Percentiles rank a stretch among this genome's conserved stretches.
These are phyloP conservation scores for Macroventuria anomochaeta DNA, from an alignment of 2,329 filamentous ascomycete genomes.

Conservation along the genomic window DNA sequence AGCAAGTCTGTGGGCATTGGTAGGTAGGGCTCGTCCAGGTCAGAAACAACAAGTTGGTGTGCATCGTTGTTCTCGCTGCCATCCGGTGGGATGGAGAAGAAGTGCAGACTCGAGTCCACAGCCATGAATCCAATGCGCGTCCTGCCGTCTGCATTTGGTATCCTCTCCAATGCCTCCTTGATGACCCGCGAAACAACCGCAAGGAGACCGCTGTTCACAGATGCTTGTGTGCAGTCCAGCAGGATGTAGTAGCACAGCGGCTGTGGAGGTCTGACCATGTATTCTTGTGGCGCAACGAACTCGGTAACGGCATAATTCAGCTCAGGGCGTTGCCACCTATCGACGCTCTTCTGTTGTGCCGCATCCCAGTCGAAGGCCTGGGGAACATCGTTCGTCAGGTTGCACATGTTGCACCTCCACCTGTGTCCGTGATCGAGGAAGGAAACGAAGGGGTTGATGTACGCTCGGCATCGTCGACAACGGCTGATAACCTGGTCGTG, in stretches of 20 bases:
- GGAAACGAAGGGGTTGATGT: constrained; percentile 55
- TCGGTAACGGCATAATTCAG: constrained; percentile 97
- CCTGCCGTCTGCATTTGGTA: constrained; percentile 95
- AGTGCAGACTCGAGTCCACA: constrained; percentile 92
- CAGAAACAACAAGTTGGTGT: constrained; percentile 91
- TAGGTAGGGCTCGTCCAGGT: constrained; percentile 94
- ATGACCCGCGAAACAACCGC: constrained; percentile 94
- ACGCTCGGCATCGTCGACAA: constrained; percentile 92
- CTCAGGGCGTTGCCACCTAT: constrained; percentile 90
- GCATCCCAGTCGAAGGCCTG: constrained; percentile 99
- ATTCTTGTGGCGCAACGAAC: constrained; percentile 97
- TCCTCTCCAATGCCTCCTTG: constrained; percentile 90
- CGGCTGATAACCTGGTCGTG: constrained; percentile 97
- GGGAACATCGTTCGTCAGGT: constrained; percentile 97
- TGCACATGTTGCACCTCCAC: constrained; percentile 99
- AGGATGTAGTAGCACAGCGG: constrained; percentile 58
- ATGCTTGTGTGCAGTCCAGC: constrained; percentile 57
- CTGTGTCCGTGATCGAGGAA: constrained; percentile 97
- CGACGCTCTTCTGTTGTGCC: constrained; percentile 81
- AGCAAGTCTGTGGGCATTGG: constrained; percentile 91
- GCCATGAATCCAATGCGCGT: constrained; percentile 94
- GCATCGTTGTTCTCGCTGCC: constrained; percentile 83
- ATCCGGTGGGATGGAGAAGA: constrained; percentile 93
- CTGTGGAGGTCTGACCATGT: constrained; percentile 98
- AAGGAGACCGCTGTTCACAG: constrained; percentile 80